phyloP scores from a whole-genome alignment of 1,284 basidiomycete genomes.

The Nidula niveotomentosa region DNA sequence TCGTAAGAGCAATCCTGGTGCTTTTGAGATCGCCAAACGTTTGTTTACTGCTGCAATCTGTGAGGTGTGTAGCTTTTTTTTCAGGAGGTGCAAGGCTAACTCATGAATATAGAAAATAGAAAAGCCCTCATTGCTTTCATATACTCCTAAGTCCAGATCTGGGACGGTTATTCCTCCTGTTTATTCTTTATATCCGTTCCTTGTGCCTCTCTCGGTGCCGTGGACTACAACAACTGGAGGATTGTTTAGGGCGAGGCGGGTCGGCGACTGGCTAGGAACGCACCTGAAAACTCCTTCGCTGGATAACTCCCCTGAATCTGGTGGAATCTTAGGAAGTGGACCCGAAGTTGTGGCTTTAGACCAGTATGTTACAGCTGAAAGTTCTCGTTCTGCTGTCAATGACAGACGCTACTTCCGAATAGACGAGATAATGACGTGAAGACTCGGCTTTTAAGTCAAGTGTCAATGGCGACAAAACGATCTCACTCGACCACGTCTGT shows the following conservation, averaged over 20 bases:
- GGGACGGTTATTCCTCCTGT: constrained; percentile 19
- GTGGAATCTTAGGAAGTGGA: constrained; percentile 34
- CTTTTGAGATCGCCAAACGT: constrained; percentile 43
- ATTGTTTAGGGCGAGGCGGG: constrained; percentile 58
- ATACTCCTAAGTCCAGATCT: no score
- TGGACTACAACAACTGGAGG: constrained; percentile 44
- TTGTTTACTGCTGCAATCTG: constrained; percentile 49
- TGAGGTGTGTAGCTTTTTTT: constrained; percentile 50
- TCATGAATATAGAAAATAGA: no score
- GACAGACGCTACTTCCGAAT: no score
- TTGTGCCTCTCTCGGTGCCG: constrained; percentile 44
- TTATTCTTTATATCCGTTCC: constrained; percentile 68
- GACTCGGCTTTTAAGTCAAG: no score
- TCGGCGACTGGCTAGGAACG: constrained; percentile 55
- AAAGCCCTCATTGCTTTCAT: no score
- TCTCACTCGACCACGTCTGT: no score
- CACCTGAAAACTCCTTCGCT: constrained; percentile 6
- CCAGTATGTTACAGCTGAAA: neutral
- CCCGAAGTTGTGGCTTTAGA: neutral
- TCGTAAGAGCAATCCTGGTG: constrained; percentile 31
- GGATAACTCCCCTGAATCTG: constrained; percentile 34
- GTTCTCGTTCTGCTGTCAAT: no score
- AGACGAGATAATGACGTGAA: no score
- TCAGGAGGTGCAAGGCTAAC: no score
- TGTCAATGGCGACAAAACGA: no score